Evolutionary conservation across 768 basidiomycete species (phyloP).

Genomic region (Fistulinella prunicolor): DNA sequence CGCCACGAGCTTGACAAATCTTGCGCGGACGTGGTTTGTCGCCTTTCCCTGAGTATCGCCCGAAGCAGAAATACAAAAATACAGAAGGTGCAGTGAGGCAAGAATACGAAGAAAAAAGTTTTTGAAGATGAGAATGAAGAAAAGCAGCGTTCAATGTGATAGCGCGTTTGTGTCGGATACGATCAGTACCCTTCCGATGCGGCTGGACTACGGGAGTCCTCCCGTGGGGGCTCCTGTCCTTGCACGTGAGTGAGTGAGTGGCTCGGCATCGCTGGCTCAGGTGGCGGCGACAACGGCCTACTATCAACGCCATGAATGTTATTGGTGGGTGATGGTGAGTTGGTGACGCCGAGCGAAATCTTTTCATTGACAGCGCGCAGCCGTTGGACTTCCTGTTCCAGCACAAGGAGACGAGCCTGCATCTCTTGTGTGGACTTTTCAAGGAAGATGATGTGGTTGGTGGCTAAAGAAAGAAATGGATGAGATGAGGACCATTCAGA

Average conservation of each 20-base stretch:
- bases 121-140: conserved; percentile 27
- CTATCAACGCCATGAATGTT: conserved; percentile 39
- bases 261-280: conserved; percentile 45
- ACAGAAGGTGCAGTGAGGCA: conserved; percentile 32
- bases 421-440: conserved; percentile 73
- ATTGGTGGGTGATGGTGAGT: conserved; percentile 54
- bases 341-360: conserved; percentile 63
- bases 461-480: conserved; percentile 46
- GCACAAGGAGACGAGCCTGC: conserved; percentile 58
- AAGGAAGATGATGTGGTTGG: conserved; percentile 71
- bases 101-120: conserved; percentile 29
- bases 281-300: conserved; percentile 63
- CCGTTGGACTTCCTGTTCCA: conserved; percentile 69
- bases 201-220: conserved; percentile 50
- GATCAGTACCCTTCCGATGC: conserved; percentile 30
- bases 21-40: conserved; percentile 15
- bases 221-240: conserved; percentile 60
- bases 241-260: conserved; percentile 55
- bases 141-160: conserved; percentile 31
- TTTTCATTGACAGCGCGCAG: conserved; percentile 80
- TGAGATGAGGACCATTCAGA: conserved; percentile 10
- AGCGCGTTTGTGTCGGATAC: conserved; percentile 15
- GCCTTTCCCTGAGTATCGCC: conserved; percentile 27
- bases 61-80: conserved; percentile 31
- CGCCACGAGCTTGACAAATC: conserved; percentile 27